These are phyloP conservation scores for Colletotrichum aenigma DNA, from an alignment of 2,329 filamentous ascomycete species.

Conservation along the genomic window DNA sequence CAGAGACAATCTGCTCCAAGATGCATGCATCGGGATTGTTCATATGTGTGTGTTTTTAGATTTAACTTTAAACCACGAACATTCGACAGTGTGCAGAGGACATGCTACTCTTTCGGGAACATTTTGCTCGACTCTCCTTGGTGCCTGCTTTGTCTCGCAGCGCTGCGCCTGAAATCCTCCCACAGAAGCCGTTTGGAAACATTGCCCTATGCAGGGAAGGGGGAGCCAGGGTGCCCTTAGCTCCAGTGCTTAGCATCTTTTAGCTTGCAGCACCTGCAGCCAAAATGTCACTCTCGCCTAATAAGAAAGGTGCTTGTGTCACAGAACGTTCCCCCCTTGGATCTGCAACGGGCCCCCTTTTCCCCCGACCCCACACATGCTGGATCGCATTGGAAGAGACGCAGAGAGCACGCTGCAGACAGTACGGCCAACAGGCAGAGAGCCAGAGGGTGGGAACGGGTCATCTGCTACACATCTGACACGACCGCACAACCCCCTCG, in stretches of 20 bases:
- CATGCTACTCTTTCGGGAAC: neutral
- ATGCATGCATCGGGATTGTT: neutral
- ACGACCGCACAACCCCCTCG: conserved; percentile 11
- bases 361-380: neutral
- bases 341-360: neutral
- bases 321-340: neutral
- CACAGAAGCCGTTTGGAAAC: conserved; percentile 10
- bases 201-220: conserved; percentile 2
- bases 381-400: neutral
- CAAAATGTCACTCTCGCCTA: neutral
- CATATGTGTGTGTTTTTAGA: neutral
- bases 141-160: neutral
- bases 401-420: neutral
- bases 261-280: neutral
- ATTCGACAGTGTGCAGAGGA: neutral
- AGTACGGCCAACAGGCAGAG: neutral
- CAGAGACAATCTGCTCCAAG: neutral
- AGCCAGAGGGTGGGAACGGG: neutral
- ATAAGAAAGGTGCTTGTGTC: neutral
- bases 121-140: neutral
- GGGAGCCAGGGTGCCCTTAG: neutral
- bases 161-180: neutral
- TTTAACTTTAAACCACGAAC: neutral
- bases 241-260: neutral
- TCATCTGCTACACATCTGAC: conserved; percentile 22